phyloP scores from a whole-genome alignment of 139 green algal species.

The Monoraphidium neglectum region DNA sequence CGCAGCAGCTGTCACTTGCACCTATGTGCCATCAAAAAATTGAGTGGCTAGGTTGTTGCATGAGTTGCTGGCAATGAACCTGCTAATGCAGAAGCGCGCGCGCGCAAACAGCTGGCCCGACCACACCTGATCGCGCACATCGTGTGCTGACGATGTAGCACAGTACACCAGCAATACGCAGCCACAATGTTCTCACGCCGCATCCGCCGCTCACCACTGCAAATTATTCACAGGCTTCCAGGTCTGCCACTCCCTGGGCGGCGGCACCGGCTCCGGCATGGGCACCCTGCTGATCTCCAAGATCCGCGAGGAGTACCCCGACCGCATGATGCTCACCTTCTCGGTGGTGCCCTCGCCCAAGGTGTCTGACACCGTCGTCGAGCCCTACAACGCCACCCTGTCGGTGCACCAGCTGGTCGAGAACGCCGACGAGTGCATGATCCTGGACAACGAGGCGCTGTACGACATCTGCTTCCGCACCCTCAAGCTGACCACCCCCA shows the following conservation, averaged over 20 bases:
- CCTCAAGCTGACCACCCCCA: constrained; percentile 95
- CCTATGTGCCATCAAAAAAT: too few species aligned
- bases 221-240: constrained; percentile 93
- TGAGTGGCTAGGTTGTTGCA: too few species aligned
- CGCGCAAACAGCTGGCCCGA: too few species aligned
- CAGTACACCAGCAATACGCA: too few species aligned
- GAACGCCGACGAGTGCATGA: constrained; percentile 97
- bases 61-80: too few species aligned
- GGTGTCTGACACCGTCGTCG: constrained; percentile 98
- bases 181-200: neutral
- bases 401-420: constrained; percentile 97
- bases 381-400: constrained; percentile 99
- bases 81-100: too few species aligned
- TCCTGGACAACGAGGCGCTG: constrained; percentile 87
- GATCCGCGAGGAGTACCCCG: constrained; percentile 96
- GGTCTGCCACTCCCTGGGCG: constrained; percentile 95
- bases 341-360: constrained; percentile 98
- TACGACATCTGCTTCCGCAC: constrained; percentile 99
- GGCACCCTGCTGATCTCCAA: constrained; percentile 97
- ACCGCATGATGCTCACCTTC: constrained; percentile 99
- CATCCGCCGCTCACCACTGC: neutral
- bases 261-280: constrained; percentile 97
- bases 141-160: too few species aligned
- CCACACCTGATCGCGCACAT: too few species aligned
- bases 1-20: too few species aligned